Conservation (phyloP, 495 filamentous ascomycete genomes). For the Penicillium chermesinum region DNA sequence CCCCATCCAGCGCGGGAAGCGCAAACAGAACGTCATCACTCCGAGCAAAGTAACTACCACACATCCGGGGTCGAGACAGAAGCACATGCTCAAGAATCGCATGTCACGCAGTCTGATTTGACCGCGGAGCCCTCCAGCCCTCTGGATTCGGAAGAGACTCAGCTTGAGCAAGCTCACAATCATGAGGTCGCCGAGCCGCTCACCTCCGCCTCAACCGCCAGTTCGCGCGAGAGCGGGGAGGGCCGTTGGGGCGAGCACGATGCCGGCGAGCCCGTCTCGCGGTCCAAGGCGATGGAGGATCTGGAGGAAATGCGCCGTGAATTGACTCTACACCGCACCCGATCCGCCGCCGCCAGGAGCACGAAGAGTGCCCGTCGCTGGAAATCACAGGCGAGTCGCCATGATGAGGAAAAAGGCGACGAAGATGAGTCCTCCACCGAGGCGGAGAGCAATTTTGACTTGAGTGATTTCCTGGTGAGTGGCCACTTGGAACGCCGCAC, state of each 20-base stretch:
- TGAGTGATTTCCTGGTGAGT: conserved; percentile 69
- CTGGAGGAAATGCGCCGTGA: conserved; percentile 63
- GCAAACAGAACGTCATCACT: conserved; percentile 6
- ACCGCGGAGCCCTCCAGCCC: conserved; percentile 1
- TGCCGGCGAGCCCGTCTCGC: conserved; percentile 56
- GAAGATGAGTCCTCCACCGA: conserved; percentile 22
- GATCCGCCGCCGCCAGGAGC: conserved; percentile 27
- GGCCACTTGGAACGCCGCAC: conserved; percentile 77
- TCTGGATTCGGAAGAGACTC: conserved; percentile 2
- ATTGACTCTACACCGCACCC: conserved; percentile 50
- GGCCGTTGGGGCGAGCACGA: conserved; percentile 77
- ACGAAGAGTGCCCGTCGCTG: conserved; percentile 18
- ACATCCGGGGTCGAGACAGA: background rate
- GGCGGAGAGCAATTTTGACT: conserved; percentile 57
- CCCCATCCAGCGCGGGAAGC: conserved; percentile 15
- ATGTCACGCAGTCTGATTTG: background rate
- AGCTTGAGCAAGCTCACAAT: conserved; percentile 1
- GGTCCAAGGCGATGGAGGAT: conserved; percentile 62
- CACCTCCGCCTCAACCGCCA: conserved; percentile 12
- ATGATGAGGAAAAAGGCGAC: conserved; percentile 33
- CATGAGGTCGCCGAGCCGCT: conserved; percentile 1
- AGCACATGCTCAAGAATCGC: background rate
- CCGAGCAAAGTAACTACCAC: conserved; percentile 1
- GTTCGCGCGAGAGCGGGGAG: conserved; percentile 27
- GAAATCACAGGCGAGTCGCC: conserved; percentile 24